phyloP scores from a whole-genome alignment of 805 yeast species.

The Clavispora vitiphila region DNA sequence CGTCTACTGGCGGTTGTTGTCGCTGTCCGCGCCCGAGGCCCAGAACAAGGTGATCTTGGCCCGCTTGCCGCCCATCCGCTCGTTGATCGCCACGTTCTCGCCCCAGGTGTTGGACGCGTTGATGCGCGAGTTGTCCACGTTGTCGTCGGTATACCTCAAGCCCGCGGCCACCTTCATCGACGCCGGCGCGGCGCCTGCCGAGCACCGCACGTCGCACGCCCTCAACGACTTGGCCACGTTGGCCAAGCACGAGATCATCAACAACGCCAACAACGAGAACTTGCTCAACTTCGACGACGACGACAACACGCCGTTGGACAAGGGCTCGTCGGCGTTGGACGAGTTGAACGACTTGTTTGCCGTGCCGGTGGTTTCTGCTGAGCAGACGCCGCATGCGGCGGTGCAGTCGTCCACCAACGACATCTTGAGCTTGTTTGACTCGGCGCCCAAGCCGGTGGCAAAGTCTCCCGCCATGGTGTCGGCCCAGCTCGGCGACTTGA shows the following conservation, averaged over 20 bases:
- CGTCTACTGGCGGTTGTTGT: conserved; percentile 73
- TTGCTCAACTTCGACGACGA: conserved; percentile 82
- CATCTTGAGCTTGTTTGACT: conserved; percentile 42
- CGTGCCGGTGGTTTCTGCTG: conserved; percentile 23
- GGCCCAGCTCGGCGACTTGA: neutral
- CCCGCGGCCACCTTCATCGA: conserved; percentile 66
- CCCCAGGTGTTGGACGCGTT: conserved; percentile 64
- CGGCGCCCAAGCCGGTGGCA: conserved; percentile 7
- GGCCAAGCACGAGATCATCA: conserved; percentile 72
- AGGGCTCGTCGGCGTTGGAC: conserved; percentile 44
- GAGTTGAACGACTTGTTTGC: conserved; percentile 73
- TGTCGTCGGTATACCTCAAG: conserved; percentile 85
- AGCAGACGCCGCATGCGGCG: conserved; percentile 6
- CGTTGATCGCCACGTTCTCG: conserved; percentile 69
- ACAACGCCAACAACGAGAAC: conserved; percentile 66
- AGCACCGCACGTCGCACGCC: conserved; percentile 24
- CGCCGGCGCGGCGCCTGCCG: conserved; percentile 21
- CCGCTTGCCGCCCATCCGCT: conserved; percentile 64
- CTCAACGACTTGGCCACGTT: conserved; percentile 73
- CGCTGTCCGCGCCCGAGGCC: conserved; percentile 37
- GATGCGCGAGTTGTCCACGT: conserved; percentile 70
- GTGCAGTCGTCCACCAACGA: conserved; percentile 30
- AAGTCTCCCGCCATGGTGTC: no score
- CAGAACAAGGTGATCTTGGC: conserved; percentile 54
- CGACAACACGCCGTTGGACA: conserved; percentile 16